Percentiles rank a stretch among this genome's conserved stretches.
Evolutionary conservation across 139 green algal species (phyloP).

Genomic region (Edaphochlamys debaryana): DNA sequence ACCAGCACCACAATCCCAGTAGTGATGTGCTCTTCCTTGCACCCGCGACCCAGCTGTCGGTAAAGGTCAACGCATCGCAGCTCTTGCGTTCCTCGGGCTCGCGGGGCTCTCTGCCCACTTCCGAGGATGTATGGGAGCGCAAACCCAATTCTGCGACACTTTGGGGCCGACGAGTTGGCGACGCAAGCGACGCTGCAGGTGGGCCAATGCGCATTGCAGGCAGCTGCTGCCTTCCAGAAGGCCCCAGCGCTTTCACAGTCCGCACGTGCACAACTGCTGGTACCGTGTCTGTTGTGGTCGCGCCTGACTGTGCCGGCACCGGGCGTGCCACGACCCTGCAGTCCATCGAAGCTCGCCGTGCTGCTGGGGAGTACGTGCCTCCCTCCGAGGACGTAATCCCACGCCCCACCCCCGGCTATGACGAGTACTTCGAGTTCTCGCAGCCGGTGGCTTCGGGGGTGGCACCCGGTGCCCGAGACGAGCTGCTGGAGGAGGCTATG

Average conservation of each 20-base stretch:
- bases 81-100: too few relatives aligned
- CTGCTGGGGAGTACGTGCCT: background rate
- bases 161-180: conserved; percentile 16
- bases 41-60: too few relatives aligned
- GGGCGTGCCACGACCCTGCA: background rate
- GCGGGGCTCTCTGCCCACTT: too few relatives aligned
- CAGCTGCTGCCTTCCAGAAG: too few relatives aligned
- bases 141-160: conserved; percentile 22
- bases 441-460: conserved; percentile 3
- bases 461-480: background rate
- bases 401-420: background rate
- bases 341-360: background rate
- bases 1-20: too few relatives aligned
- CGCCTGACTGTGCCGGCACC: too few relatives aligned
- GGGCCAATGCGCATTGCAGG: too few relatives aligned
- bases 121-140: conserved; percentile 16
- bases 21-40: too few relatives aligned
- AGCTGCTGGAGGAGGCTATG: conserved; percentile 7
- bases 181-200: conserved; percentile 2
- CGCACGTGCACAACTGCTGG: too few relatives aligned
- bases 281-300: too few relatives aligned
- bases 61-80: too few relatives aligned
- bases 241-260: background rate
- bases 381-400: background rate
- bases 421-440: conserved; percentile 33